Percentiles rank a stretch among this genome's conserved stretches.
Conservation (phyloP, 768 basidiomycete species). For the Daedaleopsis nitida region DNA sequence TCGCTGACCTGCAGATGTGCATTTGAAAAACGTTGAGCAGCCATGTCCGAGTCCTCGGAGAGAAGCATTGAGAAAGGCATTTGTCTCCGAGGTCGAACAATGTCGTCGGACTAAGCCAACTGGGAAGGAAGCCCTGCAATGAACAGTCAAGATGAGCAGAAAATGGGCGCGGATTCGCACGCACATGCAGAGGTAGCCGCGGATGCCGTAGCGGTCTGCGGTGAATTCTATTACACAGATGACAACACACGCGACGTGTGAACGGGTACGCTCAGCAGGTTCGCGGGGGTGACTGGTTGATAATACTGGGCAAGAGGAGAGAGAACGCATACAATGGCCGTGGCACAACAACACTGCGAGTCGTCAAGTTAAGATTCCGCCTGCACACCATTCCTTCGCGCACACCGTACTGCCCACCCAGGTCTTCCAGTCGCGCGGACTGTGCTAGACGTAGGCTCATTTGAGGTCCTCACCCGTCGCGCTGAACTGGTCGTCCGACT, state of each 20-base stretch:
- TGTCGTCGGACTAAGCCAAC: too few species aligned
- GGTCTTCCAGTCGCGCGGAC: conserved; percentile 73
- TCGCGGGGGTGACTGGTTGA: conserved; percentile 74
- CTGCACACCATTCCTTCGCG: neutral
- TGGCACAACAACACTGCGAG: conserved; percentile 55
- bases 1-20: too few species aligned
- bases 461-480: conserved; percentile 67
- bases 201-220: conserved; percentile 60
- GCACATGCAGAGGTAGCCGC: conserved; percentile 68
- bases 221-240: conserved; percentile 65
- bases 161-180: too few species aligned
- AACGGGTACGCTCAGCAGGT: conserved; percentile 77
- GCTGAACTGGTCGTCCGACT: conserved; percentile 69
- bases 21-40: too few species aligned
- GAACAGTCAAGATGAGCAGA: too few species aligned
- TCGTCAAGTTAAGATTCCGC: too few species aligned
- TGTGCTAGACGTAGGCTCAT: conserved; percentile 58
- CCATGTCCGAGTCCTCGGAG: too few species aligned
- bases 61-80: too few species aligned
- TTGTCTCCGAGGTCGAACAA: too few species aligned
- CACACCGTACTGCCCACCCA: conserved; percentile 47
- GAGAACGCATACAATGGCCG: conserved; percentile 76
- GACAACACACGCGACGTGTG: conserved; percentile 67
- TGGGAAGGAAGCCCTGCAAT: too few species aligned
- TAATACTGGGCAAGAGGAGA: conserved; percentile 78